Percentiles rank a stretch among this genome's conserved stretches.
phyloP scores from a whole-genome alignment of 306 rosid species.

The Sicyos baderoa region DNA sequence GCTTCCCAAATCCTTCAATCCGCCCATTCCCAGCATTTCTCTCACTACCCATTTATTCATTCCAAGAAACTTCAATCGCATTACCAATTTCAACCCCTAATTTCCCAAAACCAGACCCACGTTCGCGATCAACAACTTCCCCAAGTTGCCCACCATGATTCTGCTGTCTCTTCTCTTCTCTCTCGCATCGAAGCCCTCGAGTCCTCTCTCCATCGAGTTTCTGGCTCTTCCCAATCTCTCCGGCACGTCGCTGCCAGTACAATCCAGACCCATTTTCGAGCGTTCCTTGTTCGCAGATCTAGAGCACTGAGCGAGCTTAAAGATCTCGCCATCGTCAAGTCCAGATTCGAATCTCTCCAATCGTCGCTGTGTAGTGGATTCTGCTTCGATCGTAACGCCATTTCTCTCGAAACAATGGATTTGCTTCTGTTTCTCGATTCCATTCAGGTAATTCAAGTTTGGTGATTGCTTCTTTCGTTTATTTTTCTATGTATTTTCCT shows the following conservation, averaged over 20 bases:
- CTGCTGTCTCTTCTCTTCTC: slow-evolving; percentile 45
- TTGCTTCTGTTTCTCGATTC: slow-evolving; percentile 70
- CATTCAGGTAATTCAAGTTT: slow-evolving; percentile 43
- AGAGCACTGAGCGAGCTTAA: slow-evolving; percentile 68
- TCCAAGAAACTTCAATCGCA: slow-evolving; percentile 21
- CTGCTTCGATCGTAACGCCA: slow-evolving; percentile 37
- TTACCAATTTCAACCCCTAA: slow-evolving; percentile 22
- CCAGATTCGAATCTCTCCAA: slow-evolving; percentile 44
- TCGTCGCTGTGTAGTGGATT: slow-evolving; percentile 36
- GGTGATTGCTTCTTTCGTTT: neutral
- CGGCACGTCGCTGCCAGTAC: slow-evolving; percentile 59
- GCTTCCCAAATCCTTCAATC: slow-evolving; percentile 12
- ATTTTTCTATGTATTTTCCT: neutral
- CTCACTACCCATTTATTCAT: slow-evolving; percentile 21
- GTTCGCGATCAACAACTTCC: slow-evolving; percentile 1
- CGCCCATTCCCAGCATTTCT: slow-evolving; percentile 11
- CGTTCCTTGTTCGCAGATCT: slow-evolving; percentile 82
- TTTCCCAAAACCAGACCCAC: slow-evolving; percentile 18
- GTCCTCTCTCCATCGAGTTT: slow-evolving; percentile 42
- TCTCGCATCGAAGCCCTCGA: slow-evolving; percentile 79
- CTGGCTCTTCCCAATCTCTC: slow-evolving; percentile 37
- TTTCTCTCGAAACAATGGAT: slow-evolving; percentile 46
- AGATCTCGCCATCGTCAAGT: slow-evolving; percentile 64
- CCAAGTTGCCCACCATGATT: slow-evolving; percentile 18
- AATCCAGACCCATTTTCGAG: slow-evolving; percentile 75